A percentile compares a stretch with the other conserved stretches of the same genome.
Conservation (phyloP, 345 rosid genomes). For the Psidium friedrichsthalianum region DNA sequence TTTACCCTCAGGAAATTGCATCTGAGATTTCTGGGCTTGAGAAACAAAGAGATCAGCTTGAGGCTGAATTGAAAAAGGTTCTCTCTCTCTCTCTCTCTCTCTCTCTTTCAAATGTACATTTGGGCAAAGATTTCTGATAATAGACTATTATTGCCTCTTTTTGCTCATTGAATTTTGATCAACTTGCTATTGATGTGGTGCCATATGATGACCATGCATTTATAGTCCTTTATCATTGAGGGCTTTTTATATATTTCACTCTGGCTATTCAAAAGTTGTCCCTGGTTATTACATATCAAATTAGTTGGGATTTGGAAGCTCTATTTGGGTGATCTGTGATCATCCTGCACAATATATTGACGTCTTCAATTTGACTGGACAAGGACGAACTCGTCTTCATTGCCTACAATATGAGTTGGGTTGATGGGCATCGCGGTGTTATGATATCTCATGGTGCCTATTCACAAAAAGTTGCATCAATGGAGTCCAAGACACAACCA, state of each 20-base stretch:
- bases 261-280: background rate
- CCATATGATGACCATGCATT: background rate
- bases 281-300: background rate
- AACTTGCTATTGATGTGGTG: background rate
- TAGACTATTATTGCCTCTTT: background rate
- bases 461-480: background rate
- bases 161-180: background rate
- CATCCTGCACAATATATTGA: background rate
- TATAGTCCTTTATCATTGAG: background rate
- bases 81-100: background rate
- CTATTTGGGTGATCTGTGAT: background rate
- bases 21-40: slow-evolving; percentile 72
- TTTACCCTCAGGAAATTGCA: slow-evolving; percentile 53
- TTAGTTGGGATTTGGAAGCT: background rate
- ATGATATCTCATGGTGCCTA: background rate
- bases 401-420: background rate
- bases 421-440: background rate
- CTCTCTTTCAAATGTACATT: background rate
- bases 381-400: background rate
- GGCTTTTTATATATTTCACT: background rate
- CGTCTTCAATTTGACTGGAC: background rate
- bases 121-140: background rate
- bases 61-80: slow-evolving; percentile 86
- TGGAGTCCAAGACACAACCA: background rate
- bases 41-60: slow-evolving; percentile 79